Base-by-base conservation (phyloP, 257 asterid species). In the Thymus quinquecostatus region DNA sequence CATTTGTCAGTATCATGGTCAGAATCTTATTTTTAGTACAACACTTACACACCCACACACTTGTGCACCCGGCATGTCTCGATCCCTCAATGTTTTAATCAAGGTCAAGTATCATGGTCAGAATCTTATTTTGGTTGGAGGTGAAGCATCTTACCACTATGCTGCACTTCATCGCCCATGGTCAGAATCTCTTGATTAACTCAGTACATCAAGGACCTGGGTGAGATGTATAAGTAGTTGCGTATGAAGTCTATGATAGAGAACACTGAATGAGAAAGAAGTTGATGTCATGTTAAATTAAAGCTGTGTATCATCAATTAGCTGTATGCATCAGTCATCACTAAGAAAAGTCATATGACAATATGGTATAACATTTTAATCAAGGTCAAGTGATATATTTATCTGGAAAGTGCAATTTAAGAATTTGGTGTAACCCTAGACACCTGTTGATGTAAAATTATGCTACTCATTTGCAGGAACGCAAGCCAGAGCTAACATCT, bases 401-500 rank as follows among this genome's bases (percentile, higher is more conserved):
- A 32, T 59, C 13, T 55, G 0, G 1, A 27, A 13, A 60, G 11
- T 8, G 49, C 43, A 57, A 54, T 53, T 28, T 41, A 47, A 70
- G 43, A 64, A 57, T 29, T 60, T 14, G 54, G 62, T 50, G 32
- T 32, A 44, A 45, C 60, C 51, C 45, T 34, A 12, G 34, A 73
- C 13, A 11, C 66, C 43, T 58, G 68, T 66, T 38, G 29, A 11
- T 79, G 32, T 69, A 79, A 58, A 71, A 72, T n/a, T 56, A 67
- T 69, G 74, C 30, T 69, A 48, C 68, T 3, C 78, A 53, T 60
- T 33, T 84, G 89, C 88, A 95, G 99, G 97, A 95, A 81, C 97
- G 96, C 79, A 94, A 86, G 68, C 89, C 96, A 9, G 98, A 92
- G 85, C 85, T 91, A 72, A 86, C 87, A 71, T 88, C 97, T 68